Percentiles rank a stretch among this genome's conserved stretches.
Conservation (phyloP, 2,329 filamentous ascomycete species). For the Neofusicoccum kwambonambiense region DNA sequence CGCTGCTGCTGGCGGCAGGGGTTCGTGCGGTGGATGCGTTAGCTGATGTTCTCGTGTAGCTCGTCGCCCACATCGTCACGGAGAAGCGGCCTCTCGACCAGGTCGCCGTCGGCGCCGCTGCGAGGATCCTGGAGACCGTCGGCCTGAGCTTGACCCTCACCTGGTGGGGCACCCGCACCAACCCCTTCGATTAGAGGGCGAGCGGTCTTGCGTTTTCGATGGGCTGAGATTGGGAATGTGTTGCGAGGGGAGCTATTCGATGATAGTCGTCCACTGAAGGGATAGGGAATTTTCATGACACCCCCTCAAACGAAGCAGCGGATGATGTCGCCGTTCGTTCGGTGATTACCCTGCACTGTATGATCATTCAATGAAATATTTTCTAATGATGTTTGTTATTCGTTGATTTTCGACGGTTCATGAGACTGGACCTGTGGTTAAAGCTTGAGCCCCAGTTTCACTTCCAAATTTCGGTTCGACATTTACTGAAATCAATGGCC, state of each 20-base stretch:
- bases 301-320: not conserved
- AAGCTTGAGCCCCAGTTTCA: no score
- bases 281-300: no score
- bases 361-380: not conserved
- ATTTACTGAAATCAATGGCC: no score
- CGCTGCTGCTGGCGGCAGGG: no score
- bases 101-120: slow-evolving; percentile 78
- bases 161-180: slow-evolving; percentile 96
- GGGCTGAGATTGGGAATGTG: not conserved
- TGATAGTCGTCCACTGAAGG: not conserved
- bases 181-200: slow-evolving; percentile 73
- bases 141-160: slow-evolving; percentile 89
- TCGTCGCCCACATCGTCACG: slow-evolving; percentile 80
- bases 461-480: no score
- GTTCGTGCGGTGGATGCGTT: not conserved
- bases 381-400: no score
- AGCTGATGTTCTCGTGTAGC: slow-evolving; percentile 50
- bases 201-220: not conserved
- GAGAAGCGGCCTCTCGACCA: slow-evolving; percentile 93
- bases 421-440: no score
- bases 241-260: not conserved
- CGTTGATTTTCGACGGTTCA: no score
- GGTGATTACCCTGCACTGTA: not conserved
- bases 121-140: slow-evolving; percentile 88
- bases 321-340: not conserved